These are phyloP conservation scores for Thermomucor indicae-seudaticae DNA, from an alignment of 371 early-diverging fungal species.

Conservation along the genomic window DNA sequence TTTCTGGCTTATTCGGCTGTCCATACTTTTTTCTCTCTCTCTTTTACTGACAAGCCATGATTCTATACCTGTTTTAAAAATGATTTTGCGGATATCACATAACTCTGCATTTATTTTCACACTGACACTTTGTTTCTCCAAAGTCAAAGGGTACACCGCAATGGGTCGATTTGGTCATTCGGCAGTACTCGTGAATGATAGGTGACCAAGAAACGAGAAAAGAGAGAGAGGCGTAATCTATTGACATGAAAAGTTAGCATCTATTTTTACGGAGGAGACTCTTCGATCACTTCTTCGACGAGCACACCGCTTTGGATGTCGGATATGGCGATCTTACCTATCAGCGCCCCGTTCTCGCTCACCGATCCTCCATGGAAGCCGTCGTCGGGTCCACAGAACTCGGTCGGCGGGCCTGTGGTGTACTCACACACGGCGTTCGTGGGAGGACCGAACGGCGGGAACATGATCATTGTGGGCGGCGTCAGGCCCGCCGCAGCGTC, in stretches of 20 bases:
- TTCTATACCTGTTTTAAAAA: no score
- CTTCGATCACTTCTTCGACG: conserved; percentile 20
- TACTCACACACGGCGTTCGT: conserved; percentile 34
- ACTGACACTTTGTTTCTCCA: conserved; percentile 1
- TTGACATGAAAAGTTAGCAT: conserved; percentile 14
- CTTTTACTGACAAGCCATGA: no score
- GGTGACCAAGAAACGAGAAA: conserved; percentile 5
- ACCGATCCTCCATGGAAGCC: conserved; percentile 38
- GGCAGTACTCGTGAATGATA: conserved; percentile 21
- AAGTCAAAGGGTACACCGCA: conserved; percentile 16
- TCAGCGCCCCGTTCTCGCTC: conserved; percentile 19
- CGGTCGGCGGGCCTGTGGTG: conserved; percentile 34
- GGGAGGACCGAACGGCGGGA: conserved; percentile 19
- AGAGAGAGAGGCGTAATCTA: not conserved
- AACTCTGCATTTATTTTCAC: not conserved
- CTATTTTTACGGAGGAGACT: conserved; percentile 41
- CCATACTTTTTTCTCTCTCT: no score
- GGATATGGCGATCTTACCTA: conserved; percentile 33
- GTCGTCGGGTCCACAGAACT: conserved; percentile 31
- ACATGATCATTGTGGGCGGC: conserved; percentile 39
- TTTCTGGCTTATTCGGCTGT: no score
- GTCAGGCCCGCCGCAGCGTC: conserved; percentile 19
- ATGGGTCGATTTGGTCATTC: conserved; percentile 26
- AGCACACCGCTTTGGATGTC: conserved; percentile 30
- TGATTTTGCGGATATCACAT: not conserved